Percentiles rank a stretch among this genome's conserved stretches.
phyloP scores from a whole-genome alignment of 2,329 filamentous ascomycete species.

The Aspergillus versicolor region DNA sequence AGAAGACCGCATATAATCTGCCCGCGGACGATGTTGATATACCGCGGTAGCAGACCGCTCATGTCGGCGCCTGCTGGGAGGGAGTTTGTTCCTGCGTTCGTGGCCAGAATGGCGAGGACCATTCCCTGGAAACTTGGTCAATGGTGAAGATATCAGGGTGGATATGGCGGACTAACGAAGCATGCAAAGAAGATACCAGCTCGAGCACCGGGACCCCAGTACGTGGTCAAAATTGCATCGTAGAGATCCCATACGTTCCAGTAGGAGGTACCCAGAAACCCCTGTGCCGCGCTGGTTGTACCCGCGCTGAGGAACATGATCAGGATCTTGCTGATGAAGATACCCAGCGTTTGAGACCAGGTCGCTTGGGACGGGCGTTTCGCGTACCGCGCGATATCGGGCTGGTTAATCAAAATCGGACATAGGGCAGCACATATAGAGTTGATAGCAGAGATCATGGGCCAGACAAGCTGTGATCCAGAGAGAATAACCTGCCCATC shows the following conservation, averaged over 20 bases:
- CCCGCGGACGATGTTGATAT: constrained; percentile 45
- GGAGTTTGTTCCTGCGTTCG: constrained; percentile 26
- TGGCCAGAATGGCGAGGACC: too few species aligned
- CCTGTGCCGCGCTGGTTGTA: background rate
- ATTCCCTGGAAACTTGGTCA: background rate
- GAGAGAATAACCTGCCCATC: background rate
- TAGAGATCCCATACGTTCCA: constrained; percentile 14
- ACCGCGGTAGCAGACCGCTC: constrained; percentile 42
- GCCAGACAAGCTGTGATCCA: background rate
- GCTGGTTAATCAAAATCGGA: constrained; percentile 2
- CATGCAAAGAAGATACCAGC: constrained; percentile 5
- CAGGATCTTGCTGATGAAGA: background rate
- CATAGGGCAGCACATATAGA: background rate
- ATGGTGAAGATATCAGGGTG: background rate
- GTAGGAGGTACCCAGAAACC: background rate
- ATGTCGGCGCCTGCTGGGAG: constrained; percentile 31
- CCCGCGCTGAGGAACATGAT: constrained; percentile 4
- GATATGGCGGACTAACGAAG: background rate
- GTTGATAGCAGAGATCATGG: constrained; percentile 4
- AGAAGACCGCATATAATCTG: constrained; percentile 22
- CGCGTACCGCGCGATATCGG: constrained; percentile 6
- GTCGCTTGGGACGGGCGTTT: background rate
- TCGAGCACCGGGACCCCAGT: constrained; percentile 2
- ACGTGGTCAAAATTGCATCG: constrained; percentile 1
- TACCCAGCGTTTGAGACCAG: background rate